These are phyloP conservation scores for Kodamaea alishanica DNA, from an alignment of 1,139 yeast species.

Conservation along the genomic window DNA sequence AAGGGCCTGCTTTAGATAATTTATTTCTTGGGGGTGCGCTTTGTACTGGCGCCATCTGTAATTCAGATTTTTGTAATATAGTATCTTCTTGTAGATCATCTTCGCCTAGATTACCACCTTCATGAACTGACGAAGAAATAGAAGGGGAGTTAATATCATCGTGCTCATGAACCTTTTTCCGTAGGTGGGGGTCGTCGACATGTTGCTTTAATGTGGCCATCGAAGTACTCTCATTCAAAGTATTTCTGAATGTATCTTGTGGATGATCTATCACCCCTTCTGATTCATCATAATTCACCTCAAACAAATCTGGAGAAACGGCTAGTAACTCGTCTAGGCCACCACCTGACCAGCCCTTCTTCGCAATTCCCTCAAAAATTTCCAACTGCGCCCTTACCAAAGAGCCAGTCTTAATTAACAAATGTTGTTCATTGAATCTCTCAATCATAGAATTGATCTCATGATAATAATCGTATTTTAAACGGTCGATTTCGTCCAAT, in stretches of 20 bases:
- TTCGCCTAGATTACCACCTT: background rate
- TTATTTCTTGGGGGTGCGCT: too few relatives aligned
- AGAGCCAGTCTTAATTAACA: slow-evolving; percentile 57
- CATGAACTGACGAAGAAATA: background rate
- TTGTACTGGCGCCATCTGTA: background rate
- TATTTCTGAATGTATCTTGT: background rate
- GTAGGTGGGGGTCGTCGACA: too few relatives aligned
- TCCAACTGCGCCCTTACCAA: slow-evolving; percentile 77
- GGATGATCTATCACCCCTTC: slow-evolving; percentile 13
- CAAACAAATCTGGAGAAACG: slow-evolving; percentile 53
- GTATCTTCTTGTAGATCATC: background rate
- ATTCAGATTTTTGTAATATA: background rate
- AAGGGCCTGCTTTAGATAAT: background rate
- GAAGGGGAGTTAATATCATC: background rate
- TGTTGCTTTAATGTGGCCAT: slow-evolving; percentile 11
- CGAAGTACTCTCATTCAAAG: slow-evolving; percentile 11
- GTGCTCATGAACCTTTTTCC: background rate
- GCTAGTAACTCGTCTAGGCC: slow-evolving; percentile 67
- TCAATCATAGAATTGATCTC: slow-evolving; percentile 54
- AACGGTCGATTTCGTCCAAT: slow-evolving; percentile 71
- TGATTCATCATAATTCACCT: slow-evolving; percentile 12
- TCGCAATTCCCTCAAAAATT: slow-evolving; percentile 74
- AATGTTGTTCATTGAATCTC: slow-evolving; percentile 40
- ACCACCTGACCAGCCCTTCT: slow-evolving; percentile 85
- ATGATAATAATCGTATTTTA: slow-evolving; percentile 72